Percentiles rank a stretch among this genome's conserved stretches.
Conservation (phyloP, 73 alveolate genomes). For the Symbiodinium natans region DNA sequence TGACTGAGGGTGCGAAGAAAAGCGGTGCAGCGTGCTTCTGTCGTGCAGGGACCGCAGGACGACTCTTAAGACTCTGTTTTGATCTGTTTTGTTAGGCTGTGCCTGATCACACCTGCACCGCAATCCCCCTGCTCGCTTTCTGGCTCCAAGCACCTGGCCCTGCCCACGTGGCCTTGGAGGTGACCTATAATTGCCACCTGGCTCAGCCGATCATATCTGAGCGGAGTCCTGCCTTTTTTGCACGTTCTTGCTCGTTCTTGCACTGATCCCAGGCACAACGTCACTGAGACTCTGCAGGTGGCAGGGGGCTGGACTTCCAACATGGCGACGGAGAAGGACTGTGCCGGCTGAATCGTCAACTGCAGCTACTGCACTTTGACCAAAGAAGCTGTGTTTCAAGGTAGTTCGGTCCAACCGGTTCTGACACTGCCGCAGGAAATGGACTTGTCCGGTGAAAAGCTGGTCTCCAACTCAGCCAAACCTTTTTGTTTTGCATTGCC, state of each 20-base stretch:
- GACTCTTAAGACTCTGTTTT: no score
- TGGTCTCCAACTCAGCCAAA: not conserved
- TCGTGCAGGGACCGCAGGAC: not conserved
- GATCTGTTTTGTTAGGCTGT: no score
- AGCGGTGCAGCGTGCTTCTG: not conserved
- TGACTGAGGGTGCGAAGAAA: not conserved
- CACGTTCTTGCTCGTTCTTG: no score
- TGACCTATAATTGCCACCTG: not conserved
- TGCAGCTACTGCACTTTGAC: no score
- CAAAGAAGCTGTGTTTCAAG: no score
- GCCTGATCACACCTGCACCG: no score
- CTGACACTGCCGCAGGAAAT: constrained; percentile 33
- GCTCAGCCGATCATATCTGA: not conserved
- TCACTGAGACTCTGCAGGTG: not conserved
- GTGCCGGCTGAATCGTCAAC: no score
- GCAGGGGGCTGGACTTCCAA: constrained; percentile 27
- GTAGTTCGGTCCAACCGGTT: no score
- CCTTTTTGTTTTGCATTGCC: no score
- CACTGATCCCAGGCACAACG: not conserved
- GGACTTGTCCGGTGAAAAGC: constrained; percentile 87
- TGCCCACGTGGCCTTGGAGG: constrained; percentile 18
- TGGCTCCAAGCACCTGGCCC: constrained; percentile 18
- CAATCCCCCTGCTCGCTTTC: no score
- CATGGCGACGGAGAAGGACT: constrained; percentile 5
- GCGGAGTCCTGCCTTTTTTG: no score